These are phyloP conservation scores for Pyrenopolyporus hunteri DNA, from an alignment of 495 filamentous ascomycete species.

Conservation along the genomic window DNA sequence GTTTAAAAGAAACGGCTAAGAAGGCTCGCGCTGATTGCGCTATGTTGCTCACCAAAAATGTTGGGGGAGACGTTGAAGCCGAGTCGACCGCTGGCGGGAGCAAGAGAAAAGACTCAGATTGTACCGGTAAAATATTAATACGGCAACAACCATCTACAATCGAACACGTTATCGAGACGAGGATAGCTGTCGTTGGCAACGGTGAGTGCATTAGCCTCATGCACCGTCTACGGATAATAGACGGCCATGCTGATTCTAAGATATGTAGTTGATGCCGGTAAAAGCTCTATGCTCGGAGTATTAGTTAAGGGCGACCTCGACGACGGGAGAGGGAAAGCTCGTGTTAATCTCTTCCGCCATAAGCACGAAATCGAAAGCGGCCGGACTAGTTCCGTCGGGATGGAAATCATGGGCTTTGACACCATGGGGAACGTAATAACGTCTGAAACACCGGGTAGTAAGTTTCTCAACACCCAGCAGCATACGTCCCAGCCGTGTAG, in stretches of 20 bases:
- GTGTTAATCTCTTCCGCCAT: constrained; percentile 95
- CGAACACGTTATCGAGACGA: constrained; percentile 92
- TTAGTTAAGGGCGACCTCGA: constrained; percentile 95
- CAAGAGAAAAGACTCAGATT: constrained; percentile 69
- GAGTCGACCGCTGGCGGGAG: constrained; percentile 48
- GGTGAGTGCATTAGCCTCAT: constrained; percentile 52
- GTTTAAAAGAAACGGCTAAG: constrained; percentile 69
- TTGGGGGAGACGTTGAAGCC: constrained; percentile 78
- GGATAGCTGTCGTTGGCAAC: constrained; percentile 96
- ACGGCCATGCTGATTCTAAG: constrained; percentile 4
- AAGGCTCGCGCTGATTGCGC: constrained; percentile 74
- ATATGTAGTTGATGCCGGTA: constrained; percentile 83
- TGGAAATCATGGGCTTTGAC: constrained; percentile 99
- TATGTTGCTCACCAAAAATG: constrained; percentile 84
- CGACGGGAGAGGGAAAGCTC: constrained; percentile 91
- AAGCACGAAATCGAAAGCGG: constrained; percentile 98
- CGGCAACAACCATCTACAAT: constrained; percentile 72
- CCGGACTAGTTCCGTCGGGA: constrained; percentile 91
- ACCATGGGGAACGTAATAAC: constrained; percentile 82
- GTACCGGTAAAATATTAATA: constrained; percentile 83
- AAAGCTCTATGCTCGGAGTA: constrained; percentile 95
- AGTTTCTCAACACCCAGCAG: constrained; percentile 39
- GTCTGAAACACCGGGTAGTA: constrained; percentile 80
- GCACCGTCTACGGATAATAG: not conserved
- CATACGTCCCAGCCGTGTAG: not conserved